Conservation (phyloP, 768 basidiomycete genomes). For the Phylloporus sp. region DNA sequence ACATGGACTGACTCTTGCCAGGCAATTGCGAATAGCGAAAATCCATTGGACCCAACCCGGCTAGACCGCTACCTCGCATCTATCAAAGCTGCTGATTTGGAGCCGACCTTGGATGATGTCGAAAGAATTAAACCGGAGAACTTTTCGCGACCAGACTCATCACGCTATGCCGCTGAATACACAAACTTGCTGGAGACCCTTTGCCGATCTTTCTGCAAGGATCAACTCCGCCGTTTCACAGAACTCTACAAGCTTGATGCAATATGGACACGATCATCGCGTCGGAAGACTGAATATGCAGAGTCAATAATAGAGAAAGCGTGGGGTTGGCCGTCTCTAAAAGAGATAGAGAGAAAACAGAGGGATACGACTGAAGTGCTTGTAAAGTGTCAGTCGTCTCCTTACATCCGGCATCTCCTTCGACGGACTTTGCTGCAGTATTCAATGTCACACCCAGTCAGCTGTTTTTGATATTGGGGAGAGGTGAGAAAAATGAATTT, state of each 20-base stretch:
- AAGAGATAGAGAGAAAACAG: constrained; percentile 45
- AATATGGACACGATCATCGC: constrained; percentile 29
- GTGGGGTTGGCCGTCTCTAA: constrained; percentile 67
- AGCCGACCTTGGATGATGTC: constrained; percentile 56
- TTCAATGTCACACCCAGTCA: constrained; percentile 54
- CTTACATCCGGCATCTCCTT: constrained; percentile 1
- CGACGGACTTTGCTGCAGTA: constrained; percentile 33
- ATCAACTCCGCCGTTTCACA: constrained; percentile 55
- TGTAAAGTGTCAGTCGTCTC: constrained; percentile 39
- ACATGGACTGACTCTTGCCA: constrained; percentile 1
- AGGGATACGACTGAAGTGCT: constrained; percentile 46
- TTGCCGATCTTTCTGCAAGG: constrained; percentile 56
- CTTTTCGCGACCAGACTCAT: constrained; percentile 37
- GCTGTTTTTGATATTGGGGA: constrained; percentile 68
- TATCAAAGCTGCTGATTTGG: constrained; percentile 40
- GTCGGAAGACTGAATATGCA: constrained; percentile 39
- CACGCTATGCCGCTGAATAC: constrained; percentile 50
- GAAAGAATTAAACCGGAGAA: constrained; percentile 48
- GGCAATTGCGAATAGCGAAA: constrained; percentile 9
- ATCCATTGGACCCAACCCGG: constrained; percentile 39
- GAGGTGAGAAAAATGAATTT: constrained; percentile 39
- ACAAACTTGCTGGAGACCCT: constrained; percentile 48
- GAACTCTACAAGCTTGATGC: constrained; percentile 41
- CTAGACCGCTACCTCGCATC: constrained; percentile 55
- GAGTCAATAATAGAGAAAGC: constrained; percentile 54